Conservation (phyloP, 192 early-diverging fungal genomes). For the Backusella luteola region DNA sequence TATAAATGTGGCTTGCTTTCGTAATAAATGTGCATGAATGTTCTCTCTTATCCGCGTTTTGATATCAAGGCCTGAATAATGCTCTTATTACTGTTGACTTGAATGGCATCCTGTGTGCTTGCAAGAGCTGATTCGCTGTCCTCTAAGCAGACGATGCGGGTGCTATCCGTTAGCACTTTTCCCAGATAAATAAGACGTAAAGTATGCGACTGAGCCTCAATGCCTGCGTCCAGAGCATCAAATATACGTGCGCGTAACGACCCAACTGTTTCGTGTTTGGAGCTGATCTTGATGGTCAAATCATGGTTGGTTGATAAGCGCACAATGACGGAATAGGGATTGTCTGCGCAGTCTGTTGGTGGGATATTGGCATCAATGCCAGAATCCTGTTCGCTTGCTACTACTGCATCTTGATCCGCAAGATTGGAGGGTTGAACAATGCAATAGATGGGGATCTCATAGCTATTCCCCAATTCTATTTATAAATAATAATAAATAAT, state of each 20-base stretch:
- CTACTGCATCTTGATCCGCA: neutral
- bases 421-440: conserved; percentile 58
- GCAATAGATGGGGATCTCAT: conserved; percentile 69
- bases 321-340: conserved; percentile 20
- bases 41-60: neutral
- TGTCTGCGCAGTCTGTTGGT: neutral
- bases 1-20: neutral
- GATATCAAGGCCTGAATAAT: neutral
- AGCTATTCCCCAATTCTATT: conserved; percentile 61
- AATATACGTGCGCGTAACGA: conserved; percentile 28
- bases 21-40: neutral
- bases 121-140: neutral
- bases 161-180: conserved; percentile 35
- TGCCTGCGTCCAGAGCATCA: conserved; percentile 1
- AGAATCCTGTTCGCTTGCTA: neutral
- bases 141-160: neutral
- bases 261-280: conserved; percentile 30
- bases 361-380: neutral
- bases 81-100: neutral
- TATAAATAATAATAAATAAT: neutral
- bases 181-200: conserved; percentile 54
- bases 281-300: conserved; percentile 13
- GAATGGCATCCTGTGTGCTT: neutral
- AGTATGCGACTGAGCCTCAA: conserved; percentile 15
- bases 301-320: conserved; percentile 35